phyloP scores from a whole-genome alignment of 2,329 filamentous ascomycete species.

The Aspergillus sojae region DNA sequence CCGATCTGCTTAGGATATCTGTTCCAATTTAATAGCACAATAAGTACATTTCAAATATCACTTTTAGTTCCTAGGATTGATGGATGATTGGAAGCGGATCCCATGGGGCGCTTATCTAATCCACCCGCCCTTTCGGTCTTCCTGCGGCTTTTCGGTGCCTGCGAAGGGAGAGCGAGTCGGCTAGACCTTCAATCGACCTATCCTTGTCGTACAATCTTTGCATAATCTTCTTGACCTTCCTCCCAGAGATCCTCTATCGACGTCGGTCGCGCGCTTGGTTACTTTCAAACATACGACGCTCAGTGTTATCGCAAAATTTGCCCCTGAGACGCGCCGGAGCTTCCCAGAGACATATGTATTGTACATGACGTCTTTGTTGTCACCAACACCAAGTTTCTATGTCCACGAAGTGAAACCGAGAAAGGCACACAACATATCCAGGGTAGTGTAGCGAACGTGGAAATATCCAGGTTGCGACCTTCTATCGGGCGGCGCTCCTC shows the following conservation, averaged over 20 bases:
- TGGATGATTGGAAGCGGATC: constrained; percentile 7
- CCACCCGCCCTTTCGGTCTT: constrained; percentile 25
- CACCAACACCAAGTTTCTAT: constrained; percentile 22
- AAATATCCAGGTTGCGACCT: constrained; percentile 16
- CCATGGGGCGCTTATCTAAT: constrained; percentile 32
- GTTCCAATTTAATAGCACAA: not conserved
- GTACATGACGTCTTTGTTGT: constrained; percentile 45
- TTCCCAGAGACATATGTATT: constrained; percentile 29
- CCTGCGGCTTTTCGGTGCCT: constrained; percentile 14
- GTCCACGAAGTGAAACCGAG: constrained; percentile 13
- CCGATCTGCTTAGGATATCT: not conserved
- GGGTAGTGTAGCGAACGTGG: not conserved
- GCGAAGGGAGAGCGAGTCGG: constrained; percentile 17
- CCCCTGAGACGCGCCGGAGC: constrained; percentile 21
- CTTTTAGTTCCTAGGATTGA: not conserved
- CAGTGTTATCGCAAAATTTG: constrained; percentile 12
- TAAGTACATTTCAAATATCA: not conserved
- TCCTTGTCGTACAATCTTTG: constrained; percentile 7
- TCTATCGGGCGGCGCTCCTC: constrained; percentile 31
- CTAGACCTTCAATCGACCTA: constrained; percentile 8
- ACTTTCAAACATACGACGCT: constrained; percentile 1
- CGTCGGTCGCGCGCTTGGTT: constrained; percentile 6
- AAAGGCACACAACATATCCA: constrained; percentile 9
- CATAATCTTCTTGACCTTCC: constrained; percentile 1
- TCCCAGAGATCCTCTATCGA: not conserved